Base-by-base conservation (phyloP, 1,139 yeast species). In the Candida tropicalis region DNA sequence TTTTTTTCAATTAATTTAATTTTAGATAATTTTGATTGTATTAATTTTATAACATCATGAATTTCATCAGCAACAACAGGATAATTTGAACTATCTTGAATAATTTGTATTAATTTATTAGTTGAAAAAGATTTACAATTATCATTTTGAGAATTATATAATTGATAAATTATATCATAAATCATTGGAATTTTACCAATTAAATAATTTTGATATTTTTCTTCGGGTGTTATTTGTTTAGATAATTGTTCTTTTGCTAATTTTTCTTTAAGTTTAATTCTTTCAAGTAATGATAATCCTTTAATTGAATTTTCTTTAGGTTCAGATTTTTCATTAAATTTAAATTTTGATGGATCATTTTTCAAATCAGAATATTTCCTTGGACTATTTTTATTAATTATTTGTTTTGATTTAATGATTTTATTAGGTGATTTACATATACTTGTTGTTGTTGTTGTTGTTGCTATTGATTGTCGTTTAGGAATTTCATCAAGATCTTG, bases 231-330 rank as follows among this genome's bases (percentile, higher is more conserved):
- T 1, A 69, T 47, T n/a, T 49, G 51, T 15, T 32, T 31, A 10
- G 28, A 28, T 4, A 29, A 16, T 27, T 41, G 44, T 16, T 54
- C 54, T 9, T 53, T 52, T 6, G 45, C 52, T 7, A 52, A 43
- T 36, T 59, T 54, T 45, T 73, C 78, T 44, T 70, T 73, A 22
- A 60, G 41, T 44, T 57, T 60, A 33, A 74, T 71, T 40, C 81
- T 53, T 44, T 77, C 79, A 2, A 76, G 52, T 5, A 77, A 53
- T 1, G 77, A 62, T 9, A 74, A 48, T 0, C 78, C 77, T 16
- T 54, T 50, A 31, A 50, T 55, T 41, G 39, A 51, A 37, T 50
- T 53, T 41, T 60, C 57, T 0, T 44, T 44, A 10, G 36, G 17
- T 42, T 62, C 74, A 34, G 56, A 50, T 32, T 55, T 55, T 22